Conservation (phyloP, 805 yeast species). For the Saccharomycopsis sp. region DNA sequence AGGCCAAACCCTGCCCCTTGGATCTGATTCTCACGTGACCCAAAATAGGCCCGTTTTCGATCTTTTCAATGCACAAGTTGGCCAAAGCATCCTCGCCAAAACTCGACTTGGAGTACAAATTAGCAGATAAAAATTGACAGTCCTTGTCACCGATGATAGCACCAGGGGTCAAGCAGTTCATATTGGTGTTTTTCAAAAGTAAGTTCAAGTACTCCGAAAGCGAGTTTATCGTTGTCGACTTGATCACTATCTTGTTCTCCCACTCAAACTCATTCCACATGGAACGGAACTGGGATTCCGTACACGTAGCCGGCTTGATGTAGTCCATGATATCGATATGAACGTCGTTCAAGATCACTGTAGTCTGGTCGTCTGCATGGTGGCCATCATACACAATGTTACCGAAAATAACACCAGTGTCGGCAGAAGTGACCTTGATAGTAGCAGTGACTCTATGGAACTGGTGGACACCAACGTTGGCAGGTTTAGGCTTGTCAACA, state of each 20-base stretch:
- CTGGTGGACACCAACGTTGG: conserved; percentile 95
- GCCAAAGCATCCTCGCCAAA: conserved; percentile 98
- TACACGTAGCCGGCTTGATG: conserved; percentile 88
- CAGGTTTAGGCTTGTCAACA: conserved; percentile 82
- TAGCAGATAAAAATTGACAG: conserved; percentile 89
- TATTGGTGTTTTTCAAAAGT: conserved; percentile 77
- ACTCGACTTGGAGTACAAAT: conserved; percentile 82
- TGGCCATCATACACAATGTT: conserved; percentile 95
- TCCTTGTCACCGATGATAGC: conserved; percentile 77
- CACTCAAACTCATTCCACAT: conserved; percentile 99
- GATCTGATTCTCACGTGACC: conserved; percentile 97
- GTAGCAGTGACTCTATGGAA: conserved; percentile 87
- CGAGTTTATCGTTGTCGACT: conserved; percentile 49
- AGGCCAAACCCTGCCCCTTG: conserved; percentile 95
- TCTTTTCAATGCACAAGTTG: conserved; percentile 85
- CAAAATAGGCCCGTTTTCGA: conserved; percentile 63
- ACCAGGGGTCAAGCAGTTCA: conserved; percentile 89
- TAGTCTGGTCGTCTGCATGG: conserved; percentile 81
- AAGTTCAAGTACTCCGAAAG: conserved; percentile 74
- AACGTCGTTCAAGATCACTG: conserved; percentile 88
- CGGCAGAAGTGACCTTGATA: conserved; percentile 92
- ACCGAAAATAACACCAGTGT: conserved; percentile 97
- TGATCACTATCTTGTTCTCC: conserved; percentile 95
- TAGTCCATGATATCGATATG: conserved; percentile 97
- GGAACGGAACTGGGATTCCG: conserved; percentile 84